phyloP scores from a whole-genome alignment of 805 yeast genomes.

The Yarrowia deformans region DNA sequence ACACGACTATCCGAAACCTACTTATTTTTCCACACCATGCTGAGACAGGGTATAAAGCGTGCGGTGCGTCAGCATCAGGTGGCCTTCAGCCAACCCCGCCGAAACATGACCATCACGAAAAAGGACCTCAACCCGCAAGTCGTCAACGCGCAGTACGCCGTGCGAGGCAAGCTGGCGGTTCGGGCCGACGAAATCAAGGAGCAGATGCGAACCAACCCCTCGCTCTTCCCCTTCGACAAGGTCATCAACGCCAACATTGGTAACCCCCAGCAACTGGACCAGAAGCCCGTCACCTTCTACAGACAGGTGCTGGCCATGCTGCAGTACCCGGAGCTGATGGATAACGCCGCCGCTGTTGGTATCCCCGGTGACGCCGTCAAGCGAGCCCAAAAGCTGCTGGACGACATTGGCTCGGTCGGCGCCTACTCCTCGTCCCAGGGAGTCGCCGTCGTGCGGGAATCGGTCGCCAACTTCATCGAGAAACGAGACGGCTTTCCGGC shows the following conservation, averaged over 20 bases:
- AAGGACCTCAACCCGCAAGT: slow-evolving; percentile 76
- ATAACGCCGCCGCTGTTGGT: slow-evolving; percentile 50
- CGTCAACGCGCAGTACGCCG: slow-evolving; percentile 91
- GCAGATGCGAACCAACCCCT: slow-evolving; percentile 61
- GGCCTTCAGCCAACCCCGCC: no score
- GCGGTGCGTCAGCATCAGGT: no score
- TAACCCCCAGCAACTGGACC: slow-evolving; percentile 96
- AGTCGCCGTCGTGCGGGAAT: slow-evolving; percentile 69
- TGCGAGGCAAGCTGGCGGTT: slow-evolving; percentile 91
- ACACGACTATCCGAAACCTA: background rate
- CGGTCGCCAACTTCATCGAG: slow-evolving; percentile 81
- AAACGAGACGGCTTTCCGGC: slow-evolving; percentile 79
- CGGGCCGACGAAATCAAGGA: slow-evolving; percentile 84
- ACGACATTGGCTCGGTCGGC: slow-evolving; percentile 81
- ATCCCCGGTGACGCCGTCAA: slow-evolving; percentile 71
- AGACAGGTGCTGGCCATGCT: slow-evolving; percentile 86
- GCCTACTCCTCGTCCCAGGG: slow-evolving; percentile 97
- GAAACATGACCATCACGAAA: slow-evolving; percentile 16
- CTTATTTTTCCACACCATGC: background rate
- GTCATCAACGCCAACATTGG: slow-evolving; percentile 95
- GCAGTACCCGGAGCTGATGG: slow-evolving; percentile 79
- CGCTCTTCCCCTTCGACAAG: slow-evolving; percentile 73
- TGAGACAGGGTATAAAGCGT: slow-evolving; percentile 32
- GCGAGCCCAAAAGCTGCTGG: slow-evolving; percentile 70
- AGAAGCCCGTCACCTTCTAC: slow-evolving; percentile 92